These are phyloP conservation scores for Penicillium argentinense DNA, from an alignment of 495 filamentous ascomycete species.

Conservation along the genomic window DNA sequence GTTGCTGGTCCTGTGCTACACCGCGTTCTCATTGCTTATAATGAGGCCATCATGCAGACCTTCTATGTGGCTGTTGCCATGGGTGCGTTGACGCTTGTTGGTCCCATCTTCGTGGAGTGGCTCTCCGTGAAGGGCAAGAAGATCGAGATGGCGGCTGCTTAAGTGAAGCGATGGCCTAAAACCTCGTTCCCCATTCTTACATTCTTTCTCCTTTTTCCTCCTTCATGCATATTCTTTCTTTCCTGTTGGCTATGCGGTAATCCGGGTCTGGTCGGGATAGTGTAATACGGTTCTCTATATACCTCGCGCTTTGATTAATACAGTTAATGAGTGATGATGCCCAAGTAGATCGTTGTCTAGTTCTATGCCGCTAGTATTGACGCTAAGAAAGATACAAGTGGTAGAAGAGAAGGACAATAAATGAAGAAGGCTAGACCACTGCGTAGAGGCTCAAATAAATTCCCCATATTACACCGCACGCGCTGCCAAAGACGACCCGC, in stretches of 20 bases:
- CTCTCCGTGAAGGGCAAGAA: slow-evolving; percentile 83
- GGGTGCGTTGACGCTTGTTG: slow-evolving; percentile 60
- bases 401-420: slow-evolving; percentile 2
- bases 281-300: slow-evolving; percentile 7
- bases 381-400: not conserved
- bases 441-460: slow-evolving; percentile 78
- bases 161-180: not conserved
- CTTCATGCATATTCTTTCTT: slow-evolving; percentile 3
- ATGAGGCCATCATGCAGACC: slow-evolving; percentile 61
- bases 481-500: slow-evolving; percentile 72
- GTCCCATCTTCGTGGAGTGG: slow-evolving; percentile 68
- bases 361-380: slow-evolving; percentile 1
- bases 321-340: not conserved
- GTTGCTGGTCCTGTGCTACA: slow-evolving; percentile 49
- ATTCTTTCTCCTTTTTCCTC: slow-evolving; percentile 13
- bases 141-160: slow-evolving; percentile 58
- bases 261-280: not conserved
- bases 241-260: not conserved
- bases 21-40: slow-evolving; percentile 67
- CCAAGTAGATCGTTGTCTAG: not conserved
- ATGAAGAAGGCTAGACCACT: slow-evolving; percentile 29
- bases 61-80: slow-evolving; percentile 72
- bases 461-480: slow-evolving; percentile 84
- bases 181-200: not conserved
- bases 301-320: slow-evolving; percentile 1